Evolutionary conservation across 164 flowering plant species (phyloP).

Genomic region (Cinnamomum chago): DNA sequence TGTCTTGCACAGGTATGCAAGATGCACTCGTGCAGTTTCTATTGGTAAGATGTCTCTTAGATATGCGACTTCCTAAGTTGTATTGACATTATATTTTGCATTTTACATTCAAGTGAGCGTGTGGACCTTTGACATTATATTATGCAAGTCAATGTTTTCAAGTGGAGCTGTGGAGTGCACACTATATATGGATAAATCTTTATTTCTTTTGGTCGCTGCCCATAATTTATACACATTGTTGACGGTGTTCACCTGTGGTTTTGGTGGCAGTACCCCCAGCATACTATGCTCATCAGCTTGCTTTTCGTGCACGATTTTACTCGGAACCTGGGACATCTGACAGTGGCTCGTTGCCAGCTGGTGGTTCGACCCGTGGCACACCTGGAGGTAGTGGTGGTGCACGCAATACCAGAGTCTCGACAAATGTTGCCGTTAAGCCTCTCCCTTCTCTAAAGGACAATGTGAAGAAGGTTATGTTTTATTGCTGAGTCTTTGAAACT

Average conservation of each 20-base stretch:
- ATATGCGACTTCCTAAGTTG: too few relatives aligned
- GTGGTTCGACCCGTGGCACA: constrained; percentile 38
- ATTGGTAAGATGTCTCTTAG: too few relatives aligned
- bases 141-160: too few relatives aligned
- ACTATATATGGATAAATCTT: too few relatives aligned
- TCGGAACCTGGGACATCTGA: constrained; percentile 79
- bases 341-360: constrained; percentile 61
- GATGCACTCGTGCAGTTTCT: constrained; percentile 70
- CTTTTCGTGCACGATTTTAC: constrained; percentile 71
- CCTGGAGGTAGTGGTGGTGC: constrained; percentile 24
- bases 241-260: too few relatives aligned
- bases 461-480: constrained; percentile 22
- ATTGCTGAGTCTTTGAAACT: constrained; percentile 26
- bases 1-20: constrained; percentile 39
- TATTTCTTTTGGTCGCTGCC: too few relatives aligned
- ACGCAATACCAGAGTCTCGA: constrained; percentile 41
- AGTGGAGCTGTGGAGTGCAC: too few relatives aligned
- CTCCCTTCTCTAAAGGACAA: constrained; percentile 68
- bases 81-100: too few relatives aligned
- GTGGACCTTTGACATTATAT: too few relatives aligned
- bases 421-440: constrained; percentile 52
- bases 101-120: too few relatives aligned
- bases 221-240: too few relatives aligned
- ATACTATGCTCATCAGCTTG: constrained; percentile 76
- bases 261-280: constrained; percentile 76